Evolutionary conservation across 1,284 basidiomycete species (phyloP).

Genomic region (Phylloboletellus chloephorus): DNA sequence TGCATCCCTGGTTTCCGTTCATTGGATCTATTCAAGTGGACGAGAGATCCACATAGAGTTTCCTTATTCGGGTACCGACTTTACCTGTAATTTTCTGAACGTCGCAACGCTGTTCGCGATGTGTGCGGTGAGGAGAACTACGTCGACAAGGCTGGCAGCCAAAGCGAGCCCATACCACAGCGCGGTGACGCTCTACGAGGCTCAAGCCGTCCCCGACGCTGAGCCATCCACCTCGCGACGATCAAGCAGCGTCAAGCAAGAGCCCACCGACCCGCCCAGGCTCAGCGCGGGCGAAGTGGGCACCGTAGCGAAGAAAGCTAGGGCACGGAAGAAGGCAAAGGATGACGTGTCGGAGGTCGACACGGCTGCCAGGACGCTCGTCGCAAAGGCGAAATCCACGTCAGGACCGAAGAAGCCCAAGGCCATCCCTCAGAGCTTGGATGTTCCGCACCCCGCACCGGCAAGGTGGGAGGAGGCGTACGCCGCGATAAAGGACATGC

Average conservation of each 20-base stretch:
- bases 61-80: slow-evolving; percentile 2
- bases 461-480: slow-evolving; percentile 72
- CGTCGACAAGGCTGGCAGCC: slow-evolving; percentile 31
- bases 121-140: slow-evolving; percentile 18
- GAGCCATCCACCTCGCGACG: slow-evolving; percentile 16
- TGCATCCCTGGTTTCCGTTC: slow-evolving; percentile 44
- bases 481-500: slow-evolving; percentile 73
- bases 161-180: slow-evolving; percentile 40
- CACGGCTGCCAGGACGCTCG: too few species aligned
- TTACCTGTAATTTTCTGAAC: too few species aligned
- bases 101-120: too few species aligned
- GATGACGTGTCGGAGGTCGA: background rate
- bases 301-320: background rate
- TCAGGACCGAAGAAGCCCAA: slow-evolving; percentile 33
- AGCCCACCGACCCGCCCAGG: slow-evolving; percentile 25
- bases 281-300: slow-evolving; percentile 1
- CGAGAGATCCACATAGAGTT: too few species aligned
- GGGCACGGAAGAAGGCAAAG: slow-evolving; percentile 3
- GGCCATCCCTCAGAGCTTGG: slow-evolving; percentile 50
- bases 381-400: background rate
- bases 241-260: slow-evolving; percentile 34
- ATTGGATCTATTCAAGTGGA: slow-evolving; percentile 1
- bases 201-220: slow-evolving; percentile 4
- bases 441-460: slow-evolving; percentile 70
- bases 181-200: slow-evolving; percentile 40